Evolutionary conservation across 2,329 filamentous ascomycete genomes (phyloP), one percentile per base, ranked within the genome.

Genomic region (Raffaelea arxii): DNA sequence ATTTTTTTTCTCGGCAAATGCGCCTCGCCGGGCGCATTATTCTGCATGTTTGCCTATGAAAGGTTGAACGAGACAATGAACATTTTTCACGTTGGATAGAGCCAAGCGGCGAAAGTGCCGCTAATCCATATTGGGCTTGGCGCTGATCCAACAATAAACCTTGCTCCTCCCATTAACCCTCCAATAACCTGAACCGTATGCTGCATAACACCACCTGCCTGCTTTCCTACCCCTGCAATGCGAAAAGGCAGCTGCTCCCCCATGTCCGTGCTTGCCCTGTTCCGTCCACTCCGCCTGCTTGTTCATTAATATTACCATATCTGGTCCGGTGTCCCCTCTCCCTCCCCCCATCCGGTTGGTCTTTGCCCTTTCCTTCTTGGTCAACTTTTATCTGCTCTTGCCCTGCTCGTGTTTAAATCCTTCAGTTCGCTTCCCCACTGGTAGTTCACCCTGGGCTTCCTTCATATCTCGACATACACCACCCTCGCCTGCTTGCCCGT

Each of bases 141-240:
- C 44, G 49, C 49, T 49, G 47, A 47, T 41, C 47, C 44, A 45
- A 37, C 41, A 42, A 25, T 22, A 38, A 35, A 43, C 41, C 19
- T 43, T 25, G 19, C 24, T 43, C 14, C 4, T 11, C 27, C 16
- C 27, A 16, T 16, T 11, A 10, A 5, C 41, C 27, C 19, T 32
- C 41, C 41, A 43, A 43, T 35, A 40, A 41, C 23, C 27, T 32
- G 27, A 18, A 19, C 11, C 43, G n/a, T 19, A 24, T 24, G 18
- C 24, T 41, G 21, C 41, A 22, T 42, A 36, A 24, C 46, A 41
- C 22, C 42, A 44, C 32, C 41, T 37, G 32, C 45, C 42, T 32
- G 41, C 24, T 27, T 21, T 38, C 21, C 23, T 27, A 43, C 22
- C 27, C 41, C 21, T 37, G 3, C 18, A 23, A 36, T 25, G 23